Base-by-base conservation (phyloP, 768 basidiomycete species). In the Suillus fuscotomentosus region DNA sequence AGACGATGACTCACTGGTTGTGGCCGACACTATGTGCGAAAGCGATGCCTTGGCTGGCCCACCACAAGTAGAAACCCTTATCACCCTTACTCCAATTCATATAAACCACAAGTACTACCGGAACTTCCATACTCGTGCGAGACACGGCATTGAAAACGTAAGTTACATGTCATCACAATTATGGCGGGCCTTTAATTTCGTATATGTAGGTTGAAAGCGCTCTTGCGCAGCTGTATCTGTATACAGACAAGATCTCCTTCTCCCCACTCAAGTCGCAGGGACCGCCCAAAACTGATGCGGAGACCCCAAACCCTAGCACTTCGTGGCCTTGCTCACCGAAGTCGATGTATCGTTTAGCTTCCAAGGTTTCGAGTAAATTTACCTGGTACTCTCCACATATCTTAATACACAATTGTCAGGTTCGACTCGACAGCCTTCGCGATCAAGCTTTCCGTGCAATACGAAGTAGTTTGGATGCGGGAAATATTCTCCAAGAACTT, bases 311-410 rank as follows among this genome's bases (percentile, higher is more conserved):
- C 15, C 22, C 55, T 17, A 7, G 47, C 1, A 62, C 69, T 6
- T 51, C 43, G 10, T 63, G 67, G 6, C 56, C 39, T 17, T 81
- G 80, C 53, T 82, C 80, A 4, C 77, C 80, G 0, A 82, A 82
- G 60, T 81, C 80, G 0, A 81, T 82, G 77, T 82, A 80, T 63
- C 77, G 77, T 14, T 70, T 82, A 9, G 80, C 81, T 3, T 69
- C 68, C 36, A 34, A 81, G 73, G 81, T 24, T 79, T 13, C 20
- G 66, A 63, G 13, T 47, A 5, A 8, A 0, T 13, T 0, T 15
- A 20, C 45, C 17, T 9, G 11, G 5, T 6, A 6, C 27, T 5
- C 22, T 43, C 20, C 15, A 9, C 0, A 27, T 13, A 24, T 27
- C 10, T 17, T 22, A 1, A 54, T 8, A 11, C 3, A 47, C 50